Percentiles rank a stretch among this genome's conserved stretches.
Conservation (phyloP, 176 grass and related monocot genomes). For the bread wheat (Triticum aestivum) region DNA sequence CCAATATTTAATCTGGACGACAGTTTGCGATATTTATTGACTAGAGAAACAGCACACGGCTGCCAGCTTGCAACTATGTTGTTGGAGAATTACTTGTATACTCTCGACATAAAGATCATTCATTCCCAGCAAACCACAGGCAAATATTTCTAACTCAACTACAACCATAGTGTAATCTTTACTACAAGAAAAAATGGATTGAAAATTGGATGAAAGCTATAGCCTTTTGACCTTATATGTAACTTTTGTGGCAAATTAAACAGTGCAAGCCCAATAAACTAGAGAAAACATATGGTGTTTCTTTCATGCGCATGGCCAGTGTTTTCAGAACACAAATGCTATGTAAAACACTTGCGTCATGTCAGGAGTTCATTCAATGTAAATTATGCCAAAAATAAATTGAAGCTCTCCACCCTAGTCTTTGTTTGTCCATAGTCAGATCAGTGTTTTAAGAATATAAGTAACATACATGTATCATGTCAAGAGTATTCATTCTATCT, state of each 20-base stretch:
- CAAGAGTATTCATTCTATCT: neutral
- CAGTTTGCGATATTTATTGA: neutral
- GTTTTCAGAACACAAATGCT: neutral
- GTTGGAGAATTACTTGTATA: neutral
- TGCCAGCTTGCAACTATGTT: neutral
- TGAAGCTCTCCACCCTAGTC: neutral
- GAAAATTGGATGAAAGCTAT: conserved; percentile 11
- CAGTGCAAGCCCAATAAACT: conserved; percentile 7
- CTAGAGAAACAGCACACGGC: neutral
- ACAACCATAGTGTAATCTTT: conserved; percentile 1
- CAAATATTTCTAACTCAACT: neutral
- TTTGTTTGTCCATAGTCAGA: conserved; percentile 2
- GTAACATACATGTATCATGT: neutral
- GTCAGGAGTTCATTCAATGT: neutral
- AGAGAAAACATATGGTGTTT: neutral
- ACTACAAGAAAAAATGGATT: neutral
- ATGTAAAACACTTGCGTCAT: neutral
- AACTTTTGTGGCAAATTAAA: neutral
- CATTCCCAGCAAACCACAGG: neutral
- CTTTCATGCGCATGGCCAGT: neutral
- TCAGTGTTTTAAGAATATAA: neutral
- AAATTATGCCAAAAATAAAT: neutral
- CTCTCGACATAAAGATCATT: conserved; percentile 2
- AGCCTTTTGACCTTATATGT: neutral
- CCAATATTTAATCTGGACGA: neutral